Evolutionary conservation across 768 basidiomycete species (phyloP).

Genomic region (Suillus spraguei): DNA sequence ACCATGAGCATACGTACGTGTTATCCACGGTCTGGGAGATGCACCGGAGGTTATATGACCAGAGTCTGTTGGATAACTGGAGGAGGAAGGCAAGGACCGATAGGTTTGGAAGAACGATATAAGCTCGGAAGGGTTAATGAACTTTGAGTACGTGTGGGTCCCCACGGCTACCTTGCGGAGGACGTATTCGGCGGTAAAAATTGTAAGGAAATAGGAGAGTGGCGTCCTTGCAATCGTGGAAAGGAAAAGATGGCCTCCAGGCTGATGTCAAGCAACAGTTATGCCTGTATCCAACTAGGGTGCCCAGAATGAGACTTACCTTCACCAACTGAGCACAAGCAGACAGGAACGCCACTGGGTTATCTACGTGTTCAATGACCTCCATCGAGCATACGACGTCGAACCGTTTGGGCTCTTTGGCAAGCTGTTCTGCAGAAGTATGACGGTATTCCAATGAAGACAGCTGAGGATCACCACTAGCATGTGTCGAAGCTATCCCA

Average conservation of each 20-base stretch:
- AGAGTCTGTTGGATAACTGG: background rate
- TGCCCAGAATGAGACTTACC: conserved; percentile 45
- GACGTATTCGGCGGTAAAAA: conserved; percentile 80
- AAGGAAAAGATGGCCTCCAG: conserved; percentile 93
- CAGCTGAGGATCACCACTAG: conserved; percentile 72
- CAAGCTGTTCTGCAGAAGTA: conserved; percentile 73
- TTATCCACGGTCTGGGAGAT: conserved; percentile 57
- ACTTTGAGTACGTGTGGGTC: conserved; percentile 93
- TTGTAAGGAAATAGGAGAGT: conserved; percentile 68
- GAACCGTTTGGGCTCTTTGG: conserved; percentile 65
- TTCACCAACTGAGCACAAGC: conserved; percentile 87
- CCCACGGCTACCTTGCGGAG: conserved; percentile 80
- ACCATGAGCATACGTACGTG: conserved; percentile 46
- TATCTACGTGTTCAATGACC: conserved; percentile 96
- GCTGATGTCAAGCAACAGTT: conserved; percentile 48
- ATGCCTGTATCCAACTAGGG: background rate
- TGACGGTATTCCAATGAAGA: conserved; percentile 65
- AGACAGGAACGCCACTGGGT: conserved; percentile 81
- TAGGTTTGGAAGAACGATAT: conserved; percentile 77
- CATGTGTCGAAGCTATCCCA: conserved; percentile 81
- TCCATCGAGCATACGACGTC: conserved; percentile 98
- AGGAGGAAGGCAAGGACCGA: conserved; percentile 29
- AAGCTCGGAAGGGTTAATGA: conserved; percentile 84
- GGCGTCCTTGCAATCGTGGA: conserved; percentile 92
- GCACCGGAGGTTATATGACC: conserved; percentile 5